A percentile compares a stretch with the other conserved stretches of the same genome.
Evolutionary conservation across 768 basidiomycete species (phyloP).

Genomic region (Pleurotus giganteus): DNA sequence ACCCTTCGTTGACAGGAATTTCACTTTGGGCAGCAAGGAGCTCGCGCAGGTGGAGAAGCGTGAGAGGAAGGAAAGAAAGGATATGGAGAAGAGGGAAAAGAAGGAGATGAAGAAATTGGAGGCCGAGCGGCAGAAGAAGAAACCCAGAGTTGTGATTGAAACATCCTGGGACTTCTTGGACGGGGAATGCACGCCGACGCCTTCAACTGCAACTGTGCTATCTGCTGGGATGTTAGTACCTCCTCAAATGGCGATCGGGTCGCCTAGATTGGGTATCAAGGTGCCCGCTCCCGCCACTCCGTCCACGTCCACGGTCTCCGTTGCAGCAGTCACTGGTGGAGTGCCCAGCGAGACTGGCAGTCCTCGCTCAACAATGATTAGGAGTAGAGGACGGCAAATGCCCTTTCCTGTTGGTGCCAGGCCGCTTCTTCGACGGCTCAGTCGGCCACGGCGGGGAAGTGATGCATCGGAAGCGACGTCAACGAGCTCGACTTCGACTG

Average conservation of each 20-base stretch:
- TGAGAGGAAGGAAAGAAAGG: background rate
- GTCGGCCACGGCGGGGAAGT: background rate
- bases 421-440: background rate
- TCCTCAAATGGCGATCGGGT: background rate
- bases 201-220: background rate
- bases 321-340: background rate
- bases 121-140: constrained; percentile 2
- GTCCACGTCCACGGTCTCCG: background rate
- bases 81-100: constrained; percentile 6
- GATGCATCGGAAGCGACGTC: background rate
- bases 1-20: background rate
- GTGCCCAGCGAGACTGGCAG: too few relatives aligned
- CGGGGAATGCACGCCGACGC: background rate
- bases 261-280: background rate
- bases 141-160: constrained; percentile 4
- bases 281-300: background rate
- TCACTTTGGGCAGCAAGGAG: background rate
- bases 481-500: background rate
- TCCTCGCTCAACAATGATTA: background rate
- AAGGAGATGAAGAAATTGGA: constrained; percentile 9
- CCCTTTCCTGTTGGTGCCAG: constrained; percentile 2
- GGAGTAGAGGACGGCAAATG: background rate
- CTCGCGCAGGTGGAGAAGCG: background rate
- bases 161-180: constrained; percentile 8
- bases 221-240: background rate